Conservation (phyloP, 306 rosid genomes). For the Heteromeles arbutifolia region DNA sequence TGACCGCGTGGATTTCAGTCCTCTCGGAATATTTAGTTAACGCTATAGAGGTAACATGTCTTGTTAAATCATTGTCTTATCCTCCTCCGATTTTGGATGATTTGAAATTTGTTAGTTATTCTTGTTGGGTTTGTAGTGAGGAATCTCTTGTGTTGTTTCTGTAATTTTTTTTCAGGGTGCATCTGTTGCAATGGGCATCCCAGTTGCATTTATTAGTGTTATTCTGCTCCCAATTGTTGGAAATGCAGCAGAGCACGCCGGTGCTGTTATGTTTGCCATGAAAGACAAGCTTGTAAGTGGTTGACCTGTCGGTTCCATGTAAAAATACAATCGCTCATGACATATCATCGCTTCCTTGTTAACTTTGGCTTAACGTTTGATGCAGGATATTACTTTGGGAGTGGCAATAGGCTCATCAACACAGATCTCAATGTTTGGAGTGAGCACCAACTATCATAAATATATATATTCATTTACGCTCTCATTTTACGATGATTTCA, state of each 20-base stretch:
- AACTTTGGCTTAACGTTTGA: background rate
- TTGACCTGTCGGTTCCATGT: background rate
- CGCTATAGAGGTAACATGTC: slow-evolving; percentile 54
- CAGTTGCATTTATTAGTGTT: slow-evolving; percentile 59
- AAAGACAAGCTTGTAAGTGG: slow-evolving; percentile 66
- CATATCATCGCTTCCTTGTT: background rate
- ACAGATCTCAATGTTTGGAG: slow-evolving; percentile 81
- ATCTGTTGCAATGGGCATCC: slow-evolving; percentile 44
- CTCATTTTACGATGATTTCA: background rate
- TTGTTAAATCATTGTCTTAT: background rate
- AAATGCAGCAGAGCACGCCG: slow-evolving; percentile 67
- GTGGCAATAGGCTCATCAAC: slow-evolving; percentile 91
- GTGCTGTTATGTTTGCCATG: slow-evolving; percentile 63
- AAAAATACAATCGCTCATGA: background rate
- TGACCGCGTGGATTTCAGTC: slow-evolving; percentile 67
- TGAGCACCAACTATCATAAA: slow-evolving; percentile 26
- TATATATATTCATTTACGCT: background rate
- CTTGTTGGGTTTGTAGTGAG: background rate
- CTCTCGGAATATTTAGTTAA: slow-evolving; percentile 69
- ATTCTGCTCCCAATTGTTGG: slow-evolving; percentile 61
- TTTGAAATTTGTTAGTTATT: background rate
- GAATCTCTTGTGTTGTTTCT: background rate
- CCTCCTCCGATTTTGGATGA: background rate
- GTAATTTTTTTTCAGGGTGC: slow-evolving; percentile 48
- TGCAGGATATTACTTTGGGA: slow-evolving; percentile 79